Evolutionary conservation across 192 early-diverging fungal species (phyloP).

Genomic region (Mortierella antarctica): DNA sequence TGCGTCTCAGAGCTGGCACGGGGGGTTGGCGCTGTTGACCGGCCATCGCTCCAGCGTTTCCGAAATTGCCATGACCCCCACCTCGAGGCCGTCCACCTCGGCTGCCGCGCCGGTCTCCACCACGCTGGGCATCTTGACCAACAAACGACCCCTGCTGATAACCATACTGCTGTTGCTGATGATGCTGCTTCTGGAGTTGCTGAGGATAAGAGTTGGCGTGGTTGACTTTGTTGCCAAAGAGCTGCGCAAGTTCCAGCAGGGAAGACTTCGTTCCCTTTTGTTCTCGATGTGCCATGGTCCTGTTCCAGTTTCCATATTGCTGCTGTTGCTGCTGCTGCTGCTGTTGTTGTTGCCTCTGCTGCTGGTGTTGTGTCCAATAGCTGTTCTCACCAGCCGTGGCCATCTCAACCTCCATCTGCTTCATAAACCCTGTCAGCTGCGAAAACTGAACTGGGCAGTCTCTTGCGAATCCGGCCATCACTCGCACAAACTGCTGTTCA

Average conservation of each 20-base stretch:
- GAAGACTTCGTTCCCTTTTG: slow-evolving; percentile 20
- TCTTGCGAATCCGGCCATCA: slow-evolving; percentile 42
- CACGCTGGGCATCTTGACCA: not conserved
- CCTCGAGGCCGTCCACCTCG: slow-evolving; percentile 7
- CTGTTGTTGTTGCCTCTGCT: slow-evolving; percentile 2
- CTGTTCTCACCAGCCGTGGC: not conserved
- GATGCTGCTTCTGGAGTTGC: slow-evolving; percentile 20
- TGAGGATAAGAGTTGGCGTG: slow-evolving; percentile 6
- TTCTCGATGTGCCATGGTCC: slow-evolving; percentile 4
- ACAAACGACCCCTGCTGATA: not conserved
- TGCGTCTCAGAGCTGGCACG: slow-evolving; percentile 24
- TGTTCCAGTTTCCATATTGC: not conserved
- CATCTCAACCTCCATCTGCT: slow-evolving; percentile 32
- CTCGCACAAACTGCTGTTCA: slow-evolving; percentile 25
- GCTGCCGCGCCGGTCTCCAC: not conserved
- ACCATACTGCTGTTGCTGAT: slow-evolving; percentile 5
- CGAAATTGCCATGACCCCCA: slow-evolving; percentile 2
- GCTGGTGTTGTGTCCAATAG: slow-evolving; percentile 1
- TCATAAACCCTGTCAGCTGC: slow-evolving; percentile 45
- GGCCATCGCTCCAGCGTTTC: not conserved
- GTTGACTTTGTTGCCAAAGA: slow-evolving; percentile 32
- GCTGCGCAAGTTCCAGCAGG: slow-evolving; percentile 32
- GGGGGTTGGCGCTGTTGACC: not conserved
- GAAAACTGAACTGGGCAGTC: slow-evolving; percentile 49
- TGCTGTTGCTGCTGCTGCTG: slow-evolving; percentile 8